A percentile compares a stretch with the other conserved stretches of the same genome.
Evolutionary conservation across 441 rosid species (phyloP).

Genomic region (Pelargonium exstipulatum): DNA sequence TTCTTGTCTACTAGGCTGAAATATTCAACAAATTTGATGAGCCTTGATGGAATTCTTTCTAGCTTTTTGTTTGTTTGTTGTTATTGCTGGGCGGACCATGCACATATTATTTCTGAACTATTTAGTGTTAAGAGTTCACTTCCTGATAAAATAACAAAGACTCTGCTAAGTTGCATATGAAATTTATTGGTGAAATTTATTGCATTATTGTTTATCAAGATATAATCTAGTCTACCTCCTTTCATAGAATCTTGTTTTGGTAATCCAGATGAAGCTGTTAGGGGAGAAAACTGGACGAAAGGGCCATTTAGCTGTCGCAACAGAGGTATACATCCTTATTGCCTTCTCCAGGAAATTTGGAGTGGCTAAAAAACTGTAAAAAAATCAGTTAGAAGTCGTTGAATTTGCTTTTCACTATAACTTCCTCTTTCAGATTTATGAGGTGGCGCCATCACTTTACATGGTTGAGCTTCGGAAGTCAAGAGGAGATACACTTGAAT

Average conservation of each 20-base stretch:
- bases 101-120: too few relatives aligned
- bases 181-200: neutral
- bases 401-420: slow-evolving; percentile 2
- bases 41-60: too few relatives aligned
- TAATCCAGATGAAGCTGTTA: slow-evolving; percentile 67
- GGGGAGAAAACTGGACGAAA: slow-evolving; percentile 94
- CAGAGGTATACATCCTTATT: slow-evolving; percentile 52
- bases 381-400: neutral
- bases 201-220: neutral
- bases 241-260: slow-evolving; percentile 18
- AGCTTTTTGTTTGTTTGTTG: too few relatives aligned
- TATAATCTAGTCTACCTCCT: neutral
- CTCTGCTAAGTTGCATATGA: neutral
- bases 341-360: neutral
- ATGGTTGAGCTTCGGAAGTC: slow-evolving; percentile 97
- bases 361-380: neutral
- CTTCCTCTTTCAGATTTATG: slow-evolving; percentile 52
- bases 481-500: slow-evolving; percentile 95
- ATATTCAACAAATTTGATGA: too few relatives aligned
- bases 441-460: slow-evolving; percentile 95
- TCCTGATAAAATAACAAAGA: neutral
- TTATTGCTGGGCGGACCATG: too few relatives aligned
- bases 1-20: too few relatives aligned
- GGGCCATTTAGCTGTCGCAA: slow-evolving; percentile 90
- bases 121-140: neutral